Evolutionary conservation across 495 filamentous ascomycete species (phyloP), one percentile per base, ranked within the genome.

Genomic region (Terfezia claveryi): DNA sequence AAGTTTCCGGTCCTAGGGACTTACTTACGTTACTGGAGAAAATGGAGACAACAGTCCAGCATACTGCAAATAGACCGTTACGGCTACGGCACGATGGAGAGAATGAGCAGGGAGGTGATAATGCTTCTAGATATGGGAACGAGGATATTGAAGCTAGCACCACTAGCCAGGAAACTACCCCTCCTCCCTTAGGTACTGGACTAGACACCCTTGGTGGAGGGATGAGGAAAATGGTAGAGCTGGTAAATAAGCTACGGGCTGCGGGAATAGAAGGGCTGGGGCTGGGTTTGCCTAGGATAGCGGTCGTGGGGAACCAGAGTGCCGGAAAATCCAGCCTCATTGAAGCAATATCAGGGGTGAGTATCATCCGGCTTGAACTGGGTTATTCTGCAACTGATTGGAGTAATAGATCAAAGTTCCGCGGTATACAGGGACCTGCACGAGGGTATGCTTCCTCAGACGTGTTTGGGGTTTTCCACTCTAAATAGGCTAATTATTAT

Each of bases 221-320:
- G 2, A 67, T 67, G 61, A 51, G 62, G 14, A 52, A 62, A 17
- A 63, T 67, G 59, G 58, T 67, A 1, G 65, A 67, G 50, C 54
- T 65, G 27, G 61, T 67, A 11, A 67, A 66, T 38, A 46, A 60
- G 14, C 54, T 67, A 17, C 57, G 65, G 37, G 61, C 67, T 7
- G 57, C 56, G 0, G 65, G 65, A 27, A 59, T 67, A 32, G 66
- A 67, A 51, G 65, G 65, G 37, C 55, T 64, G 10, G 66, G 60
- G 0, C 49, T 66, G 14, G 57, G 59, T 4, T 52, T 67, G 10
- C 65, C 65, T 23, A 59, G 64, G 46, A 67, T 67, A 37, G 65
- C 58, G 0, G 65, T 67, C 5, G 63, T 67, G 36, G 65, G 65
- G 4, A 65, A 67, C 49, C 65, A 67, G 55, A 66, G 63, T 20